These are phyloP conservation scores for Dothideomycetes sp. DNA, from an alignment of 2,329 filamentous ascomycete species.

Conservation along the genomic window DNA sequence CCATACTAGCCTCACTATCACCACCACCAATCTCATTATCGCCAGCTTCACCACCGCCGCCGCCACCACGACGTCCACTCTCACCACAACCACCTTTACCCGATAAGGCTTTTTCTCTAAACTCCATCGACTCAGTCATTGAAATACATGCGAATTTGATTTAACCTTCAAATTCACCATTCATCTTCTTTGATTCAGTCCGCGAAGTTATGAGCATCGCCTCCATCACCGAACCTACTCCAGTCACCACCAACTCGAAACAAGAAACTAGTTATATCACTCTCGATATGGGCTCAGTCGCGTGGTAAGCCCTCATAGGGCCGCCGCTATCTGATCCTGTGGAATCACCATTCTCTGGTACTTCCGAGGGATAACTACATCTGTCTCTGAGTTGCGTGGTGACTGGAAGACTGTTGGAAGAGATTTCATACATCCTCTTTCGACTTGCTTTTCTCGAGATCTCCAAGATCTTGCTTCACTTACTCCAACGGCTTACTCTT, in stretches of 20 bases:
- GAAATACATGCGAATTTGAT: no score
- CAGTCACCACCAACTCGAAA: conserved; percentile 8
- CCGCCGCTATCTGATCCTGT: conserved; percentile 6
- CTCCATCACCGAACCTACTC: conserved; percentile 4
- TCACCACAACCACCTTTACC: not conserved
- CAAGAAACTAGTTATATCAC: not conserved
- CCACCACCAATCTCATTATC: not conserved
- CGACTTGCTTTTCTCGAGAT: not conserved
- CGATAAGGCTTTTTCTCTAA: no score
- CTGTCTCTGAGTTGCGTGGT: conserved; percentile 3
- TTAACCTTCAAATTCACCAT: no score
- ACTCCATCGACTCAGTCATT: no score
- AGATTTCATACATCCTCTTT: not conserved
- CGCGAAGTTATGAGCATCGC: conserved; percentile 7
- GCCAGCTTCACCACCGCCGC: no score
- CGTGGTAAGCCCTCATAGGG: conserved; percentile 9
- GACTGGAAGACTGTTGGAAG: conserved; percentile 8
- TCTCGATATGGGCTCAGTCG: conserved; percentile 8
- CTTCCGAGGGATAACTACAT: conserved; percentile 5
- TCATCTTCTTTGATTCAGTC: no score
- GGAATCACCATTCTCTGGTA: conserved; percentile 5
- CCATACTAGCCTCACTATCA: not conserved
- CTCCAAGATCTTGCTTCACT: not conserved
- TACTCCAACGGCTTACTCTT: conserved; percentile 9
- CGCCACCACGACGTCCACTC: no score